phyloP scores from a whole-genome alignment of 2,329 filamentous ascomycete species.

The Akanthomyces lecanii region DNA sequence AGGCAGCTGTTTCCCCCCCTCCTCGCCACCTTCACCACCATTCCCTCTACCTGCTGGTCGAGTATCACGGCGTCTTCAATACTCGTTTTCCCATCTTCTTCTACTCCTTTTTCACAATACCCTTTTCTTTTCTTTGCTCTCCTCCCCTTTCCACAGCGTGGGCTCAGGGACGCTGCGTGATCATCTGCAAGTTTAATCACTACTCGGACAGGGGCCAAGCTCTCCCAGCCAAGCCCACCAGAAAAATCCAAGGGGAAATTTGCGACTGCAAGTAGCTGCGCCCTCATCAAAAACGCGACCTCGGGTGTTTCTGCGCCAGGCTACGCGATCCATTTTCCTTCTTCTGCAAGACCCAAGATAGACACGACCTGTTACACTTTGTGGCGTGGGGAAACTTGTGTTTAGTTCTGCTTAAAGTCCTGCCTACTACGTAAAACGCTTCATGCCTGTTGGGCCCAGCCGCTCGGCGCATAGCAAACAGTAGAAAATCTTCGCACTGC shows the following conservation, averaged over 20 bases:
- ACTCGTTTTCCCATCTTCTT: not conserved
- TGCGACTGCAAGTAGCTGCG: slow-evolving; percentile 7
- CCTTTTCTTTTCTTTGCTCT: not conserved
- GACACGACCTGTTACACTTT: slow-evolving; percentile 6
- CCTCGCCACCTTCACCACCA: slow-evolving; percentile 15
- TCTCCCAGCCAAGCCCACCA: slow-evolving; percentile 1
- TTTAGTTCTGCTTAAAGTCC: slow-evolving; percentile 17
- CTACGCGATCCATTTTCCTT: slow-evolving; percentile 4
- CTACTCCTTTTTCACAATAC: not conserved
- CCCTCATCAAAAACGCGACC: slow-evolving; percentile 5
- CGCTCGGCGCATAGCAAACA: slow-evolving; percentile 11
- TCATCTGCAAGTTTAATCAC: slow-evolving; percentile 7
- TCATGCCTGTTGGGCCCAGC: slow-evolving; percentile 1
- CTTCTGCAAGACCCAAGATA: not conserved
- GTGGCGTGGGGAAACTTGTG: not conserved
- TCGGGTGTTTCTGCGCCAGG: slow-evolving; percentile 2
- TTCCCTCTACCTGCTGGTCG: not conserved
- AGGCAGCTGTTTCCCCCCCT: slow-evolving; percentile 1
- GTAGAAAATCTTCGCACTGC: slow-evolving; percentile 15
- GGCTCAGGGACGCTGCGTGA: not conserved
- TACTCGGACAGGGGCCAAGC: slow-evolving; percentile 4
- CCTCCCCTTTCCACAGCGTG: not conserved
- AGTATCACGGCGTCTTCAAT: not conserved
- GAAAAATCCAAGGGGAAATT: slow-evolving; percentile 11
- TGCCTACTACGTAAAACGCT: slow-evolving; percentile 16